These are phyloP conservation scores for Amaranthus cruentus DNA, from an alignment of 148 eudicot species.

Conservation along the genomic window DNA sequence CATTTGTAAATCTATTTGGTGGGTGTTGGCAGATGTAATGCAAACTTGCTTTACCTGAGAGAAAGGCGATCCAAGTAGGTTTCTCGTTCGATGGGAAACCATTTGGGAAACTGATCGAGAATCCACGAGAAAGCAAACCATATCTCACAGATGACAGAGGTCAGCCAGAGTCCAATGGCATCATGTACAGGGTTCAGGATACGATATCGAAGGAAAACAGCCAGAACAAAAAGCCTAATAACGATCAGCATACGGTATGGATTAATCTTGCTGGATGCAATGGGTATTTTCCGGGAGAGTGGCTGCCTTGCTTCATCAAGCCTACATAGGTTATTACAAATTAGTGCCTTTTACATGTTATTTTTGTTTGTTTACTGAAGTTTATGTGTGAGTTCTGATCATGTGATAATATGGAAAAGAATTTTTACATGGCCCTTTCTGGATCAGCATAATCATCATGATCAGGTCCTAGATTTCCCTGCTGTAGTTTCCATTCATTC, in stretches of 20 bases:
- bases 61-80: conserved; percentile 98
- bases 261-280: conserved; percentile 93
- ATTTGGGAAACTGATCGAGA: conserved; percentile 98
- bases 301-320: conserved; percentile 97
- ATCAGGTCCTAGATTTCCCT: conserved; percentile 75
- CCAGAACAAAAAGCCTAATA: conserved; percentile 65
- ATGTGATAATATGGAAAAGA: neutral
- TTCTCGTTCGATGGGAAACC: conserved; percentile 97
- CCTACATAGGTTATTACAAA: conserved; percentile 37
- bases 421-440: conserved; percentile 70
- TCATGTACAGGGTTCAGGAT: conserved; percentile 90
- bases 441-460: conserved; percentile 61
- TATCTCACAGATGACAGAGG: conserved; percentile 89
- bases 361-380: neutral
- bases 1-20: neutral
- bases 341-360: conserved; percentile 1
- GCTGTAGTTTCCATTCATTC: conserved; percentile 93
- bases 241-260: conserved; percentile 97
- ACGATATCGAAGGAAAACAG: conserved; percentile 83
- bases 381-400: neutral
- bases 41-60: conserved; percentile 52
- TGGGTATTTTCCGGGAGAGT: conserved; percentile 91
- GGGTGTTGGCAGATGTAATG: neutral
- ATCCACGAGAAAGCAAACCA: conserved; percentile 99
- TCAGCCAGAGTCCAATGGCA: conserved; percentile 92